phyloP scores from a whole-genome alignment of 495 filamentous ascomycete genomes.

The Daldinia caldariorum region DNA sequence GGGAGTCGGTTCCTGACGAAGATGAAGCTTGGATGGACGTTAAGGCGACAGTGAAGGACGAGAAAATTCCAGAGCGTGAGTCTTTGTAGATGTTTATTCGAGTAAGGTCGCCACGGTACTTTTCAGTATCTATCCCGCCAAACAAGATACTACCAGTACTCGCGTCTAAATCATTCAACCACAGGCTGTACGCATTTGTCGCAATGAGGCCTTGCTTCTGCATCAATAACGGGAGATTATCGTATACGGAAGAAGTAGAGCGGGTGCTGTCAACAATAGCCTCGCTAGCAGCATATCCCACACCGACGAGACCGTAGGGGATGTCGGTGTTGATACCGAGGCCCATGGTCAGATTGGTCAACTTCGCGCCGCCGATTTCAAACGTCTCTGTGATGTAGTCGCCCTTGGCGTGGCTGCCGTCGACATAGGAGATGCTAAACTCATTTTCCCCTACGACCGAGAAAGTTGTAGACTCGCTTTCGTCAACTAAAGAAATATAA shows the following conservation, averaged over 20 bases:
- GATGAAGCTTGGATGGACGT: slow-evolving; percentile 64
- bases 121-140: slow-evolving; percentile 89
- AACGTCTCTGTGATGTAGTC: slow-evolving; percentile 87
- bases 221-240: slow-evolving; percentile 83
- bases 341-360: slow-evolving; percentile 84
- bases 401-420: slow-evolving; percentile 77
- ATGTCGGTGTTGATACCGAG: slow-evolving; percentile 77
- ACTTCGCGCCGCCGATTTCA: slow-evolving; percentile 68
- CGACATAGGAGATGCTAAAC: slow-evolving; percentile 93
- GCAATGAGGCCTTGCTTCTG: slow-evolving; percentile 76
- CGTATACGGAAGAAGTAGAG: slow-evolving; percentile 62
- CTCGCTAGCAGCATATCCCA: slow-evolving; percentile 85
- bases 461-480: slow-evolving; percentile 73
- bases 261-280: slow-evolving; percentile 66
- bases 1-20: slow-evolving; percentile 58
- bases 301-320: slow-evolving; percentile 81
- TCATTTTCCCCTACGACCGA: slow-evolving; percentile 65
- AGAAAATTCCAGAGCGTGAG: slow-evolving; percentile 55
- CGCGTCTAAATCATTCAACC: slow-evolving; percentile 78
- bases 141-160: slow-evolving; percentile 70
- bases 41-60: slow-evolving; percentile 78
- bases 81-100: slow-evolving; percentile 69
- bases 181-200: slow-evolving; percentile 86
- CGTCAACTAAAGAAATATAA: slow-evolving; percentile 58
- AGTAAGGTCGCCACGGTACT: slow-evolving; percentile 78